A percentile compares a stretch with the other conserved stretches of the same genome.
Evolutionary conservation across 208 protist genomes (phyloP).

Genomic region (Trypanosoma rangeli): DNA sequence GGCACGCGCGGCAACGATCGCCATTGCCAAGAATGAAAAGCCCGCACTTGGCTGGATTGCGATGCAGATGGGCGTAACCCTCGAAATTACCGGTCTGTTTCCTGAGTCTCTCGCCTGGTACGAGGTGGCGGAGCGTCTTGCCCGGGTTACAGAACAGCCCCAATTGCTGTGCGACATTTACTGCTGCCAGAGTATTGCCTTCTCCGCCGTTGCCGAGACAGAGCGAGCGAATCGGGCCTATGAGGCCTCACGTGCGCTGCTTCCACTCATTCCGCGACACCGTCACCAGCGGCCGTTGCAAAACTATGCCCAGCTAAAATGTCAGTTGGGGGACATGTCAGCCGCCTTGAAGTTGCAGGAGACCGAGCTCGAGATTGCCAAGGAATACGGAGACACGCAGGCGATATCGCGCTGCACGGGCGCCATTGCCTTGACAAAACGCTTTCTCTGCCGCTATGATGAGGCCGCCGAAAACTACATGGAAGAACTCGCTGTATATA

Average conservation of each 20-base stretch:
- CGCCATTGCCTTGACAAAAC: constrained; percentile 47
- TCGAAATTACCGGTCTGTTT: constrained; percentile 50
- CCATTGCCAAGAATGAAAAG: constrained; percentile 31
- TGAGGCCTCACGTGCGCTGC: constrained; percentile 24
- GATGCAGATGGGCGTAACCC: constrained; percentile 56
- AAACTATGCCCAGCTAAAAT: constrained; percentile 54
- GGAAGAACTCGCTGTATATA: constrained; percentile 39
- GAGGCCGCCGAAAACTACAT: constrained; percentile 41
- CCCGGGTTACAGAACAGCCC: constrained; percentile 32
- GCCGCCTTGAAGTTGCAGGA: constrained; percentile 42
- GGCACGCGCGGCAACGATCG: constrained; percentile 36
- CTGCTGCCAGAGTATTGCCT: constrained; percentile 50
- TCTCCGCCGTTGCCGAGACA: constrained; percentile 42
- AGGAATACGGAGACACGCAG: constrained; percentile 38
- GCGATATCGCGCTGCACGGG: constrained; percentile 38
- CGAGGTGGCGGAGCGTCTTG: constrained; percentile 32
- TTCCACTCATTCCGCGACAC: constrained; percentile 32
- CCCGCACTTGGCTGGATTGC: constrained; percentile 51
- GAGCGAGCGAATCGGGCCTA: constrained; percentile 25
- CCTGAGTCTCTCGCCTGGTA: constrained; percentile 48
- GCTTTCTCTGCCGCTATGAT: constrained; percentile 39
- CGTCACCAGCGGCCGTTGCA: constrained; percentile 46
- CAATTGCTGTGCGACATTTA: constrained; percentile 50
- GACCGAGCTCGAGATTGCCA: constrained; percentile 40
- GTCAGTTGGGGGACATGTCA: constrained; percentile 52